phyloP scores from a whole-genome alignment of 2,329 filamentous ascomycete species.

The Hypoxylon sp. region DNA sequence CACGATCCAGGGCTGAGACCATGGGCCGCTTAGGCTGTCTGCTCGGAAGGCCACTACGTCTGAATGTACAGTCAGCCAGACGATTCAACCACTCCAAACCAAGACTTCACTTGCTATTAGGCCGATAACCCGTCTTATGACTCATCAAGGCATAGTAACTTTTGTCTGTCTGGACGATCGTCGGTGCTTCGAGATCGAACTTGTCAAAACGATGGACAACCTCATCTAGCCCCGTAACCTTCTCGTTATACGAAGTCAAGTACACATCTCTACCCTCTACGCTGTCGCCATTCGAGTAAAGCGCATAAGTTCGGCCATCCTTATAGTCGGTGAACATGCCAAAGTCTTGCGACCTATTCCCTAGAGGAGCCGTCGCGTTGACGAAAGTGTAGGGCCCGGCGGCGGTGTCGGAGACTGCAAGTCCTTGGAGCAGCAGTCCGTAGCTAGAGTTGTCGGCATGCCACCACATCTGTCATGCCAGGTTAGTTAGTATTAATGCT shows the following conservation, averaged over 20 bases:
- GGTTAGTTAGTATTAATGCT: background rate
- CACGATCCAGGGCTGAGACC: conserved; percentile 67
- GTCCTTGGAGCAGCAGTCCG: conserved; percentile 66
- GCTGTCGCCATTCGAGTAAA: conserved; percentile 70
- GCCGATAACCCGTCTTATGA: conserved; percentile 72
- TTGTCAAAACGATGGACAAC: conserved; percentile 68
- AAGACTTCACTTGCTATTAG: conserved; percentile 57
- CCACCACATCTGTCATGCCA: conserved; percentile 63
- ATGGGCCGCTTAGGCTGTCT: conserved; percentile 62
- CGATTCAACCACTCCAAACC: background rate
- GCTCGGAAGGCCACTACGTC: conserved; percentile 67
- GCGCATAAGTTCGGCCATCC: conserved; percentile 64
- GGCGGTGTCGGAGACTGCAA: conserved; percentile 65
- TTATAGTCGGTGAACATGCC: conserved; percentile 71
- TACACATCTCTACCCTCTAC: conserved; percentile 68
- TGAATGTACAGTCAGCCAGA: conserved; percentile 21
- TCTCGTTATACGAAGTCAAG: conserved; percentile 64
- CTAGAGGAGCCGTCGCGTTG: conserved; percentile 65
- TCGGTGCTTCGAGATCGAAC: conserved; percentile 70
- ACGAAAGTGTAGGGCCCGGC: conserved; percentile 66
- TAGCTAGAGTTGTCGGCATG: conserved; percentile 70
- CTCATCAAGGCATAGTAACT: conserved; percentile 72
- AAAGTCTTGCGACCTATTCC: conserved; percentile 73
- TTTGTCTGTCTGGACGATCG: conserved; percentile 69
- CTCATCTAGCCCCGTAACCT: conserved; percentile 62